Evolutionary conservation across 1,139 yeast genomes (phyloP), one percentile per base, ranked within the genome.

Genomic region (Taphrina confusa): DNA sequence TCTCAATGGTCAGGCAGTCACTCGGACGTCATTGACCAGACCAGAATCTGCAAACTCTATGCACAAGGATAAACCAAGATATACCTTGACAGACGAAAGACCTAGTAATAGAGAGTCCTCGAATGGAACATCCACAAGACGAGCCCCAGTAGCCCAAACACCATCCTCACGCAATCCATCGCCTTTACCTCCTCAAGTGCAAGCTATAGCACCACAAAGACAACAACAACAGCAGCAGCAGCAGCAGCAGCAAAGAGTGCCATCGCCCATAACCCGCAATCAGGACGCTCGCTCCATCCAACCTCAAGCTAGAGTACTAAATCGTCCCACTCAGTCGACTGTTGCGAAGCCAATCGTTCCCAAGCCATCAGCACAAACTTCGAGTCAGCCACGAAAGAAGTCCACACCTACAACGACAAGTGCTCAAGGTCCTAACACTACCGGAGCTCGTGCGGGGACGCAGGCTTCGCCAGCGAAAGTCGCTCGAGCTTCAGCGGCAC

Each of bases 81-180:
- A 54, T 25, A 30, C 50, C 2, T 23, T 54, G 34, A 54, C 51
- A 11, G 58, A 54, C 22, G 58, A 44, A 12, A 14, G 51, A 33
- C 28, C 51, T 4, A 11, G 39, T 3, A 4, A 44, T 3, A 42
- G 58, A 33, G 58, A 54, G 18, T 20, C 30, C 8, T 20, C 23
- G 25, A 54, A 44, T n/a, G 58, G 58, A 3, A 11, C 51, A 9
- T 14, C 50, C 5, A 23, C 34, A 2, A 11, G 47, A 14, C 49
- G 40, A 40, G 30, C 22, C 30, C 52, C 52, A 4, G 58, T 23
- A n/a, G 49, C 31, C 27, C 31, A 33, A n/a, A 23, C 20, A 23
- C 8, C 39, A 11, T 14, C 30, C n/a, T 54, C 58, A 4, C 45
- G 58, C 22, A 54, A 54, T 44, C 58, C 58, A 3, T 54, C 58